Percentiles rank a stretch among this genome's conserved stretches.
These are phyloP conservation scores for Coccomyxa sp. DNA, from an alignment of 139 green algal genomes.

Conservation along the genomic window DNA sequence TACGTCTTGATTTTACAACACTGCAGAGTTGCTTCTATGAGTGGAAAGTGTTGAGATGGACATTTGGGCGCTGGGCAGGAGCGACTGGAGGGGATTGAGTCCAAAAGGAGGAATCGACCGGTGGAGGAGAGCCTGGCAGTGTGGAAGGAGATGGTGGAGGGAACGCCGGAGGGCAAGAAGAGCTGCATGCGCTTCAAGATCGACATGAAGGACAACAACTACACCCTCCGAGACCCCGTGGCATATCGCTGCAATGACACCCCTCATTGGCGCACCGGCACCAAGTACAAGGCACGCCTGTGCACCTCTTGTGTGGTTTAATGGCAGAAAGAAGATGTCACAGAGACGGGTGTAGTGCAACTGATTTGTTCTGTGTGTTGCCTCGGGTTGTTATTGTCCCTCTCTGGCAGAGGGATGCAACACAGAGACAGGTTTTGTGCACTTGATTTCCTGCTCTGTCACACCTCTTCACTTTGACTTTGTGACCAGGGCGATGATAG, in stretches of 20 bases:
- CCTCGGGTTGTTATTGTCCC: too few species aligned
- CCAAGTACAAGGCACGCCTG: conserved; percentile 75
- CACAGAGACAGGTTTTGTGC: too few species aligned
- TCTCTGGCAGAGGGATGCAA: too few species aligned
- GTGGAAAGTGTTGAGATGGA: too few species aligned
- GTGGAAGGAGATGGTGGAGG: conserved; percentile 91
- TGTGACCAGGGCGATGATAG: too few species aligned
- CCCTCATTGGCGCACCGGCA: conserved; percentile 88
- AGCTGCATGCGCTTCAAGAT: conserved; percentile 92
- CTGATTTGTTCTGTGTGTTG: too few species aligned
- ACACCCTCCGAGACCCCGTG: conserved; percentile 91
- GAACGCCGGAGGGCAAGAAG: conserved; percentile 55
- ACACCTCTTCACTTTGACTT: too few species aligned
- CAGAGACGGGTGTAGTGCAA: too few species aligned
- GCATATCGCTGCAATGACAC: conserved; percentile 88
- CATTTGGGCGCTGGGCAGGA: conserved; percentile 39
- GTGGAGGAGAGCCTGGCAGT: conserved; percentile 83
- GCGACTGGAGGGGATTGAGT: conserved; percentile 80
- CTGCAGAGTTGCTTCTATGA: too few species aligned
- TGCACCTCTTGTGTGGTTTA: neutral
- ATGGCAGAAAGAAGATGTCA: neutral
- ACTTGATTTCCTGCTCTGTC: too few species aligned
- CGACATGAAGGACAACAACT: conserved; percentile 76
- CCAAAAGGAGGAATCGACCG: conserved; percentile 47
- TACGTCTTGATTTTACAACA: too few species aligned